Conservation (phyloP, 441 rosid genomes). For the Croton laevigatus region DNA sequence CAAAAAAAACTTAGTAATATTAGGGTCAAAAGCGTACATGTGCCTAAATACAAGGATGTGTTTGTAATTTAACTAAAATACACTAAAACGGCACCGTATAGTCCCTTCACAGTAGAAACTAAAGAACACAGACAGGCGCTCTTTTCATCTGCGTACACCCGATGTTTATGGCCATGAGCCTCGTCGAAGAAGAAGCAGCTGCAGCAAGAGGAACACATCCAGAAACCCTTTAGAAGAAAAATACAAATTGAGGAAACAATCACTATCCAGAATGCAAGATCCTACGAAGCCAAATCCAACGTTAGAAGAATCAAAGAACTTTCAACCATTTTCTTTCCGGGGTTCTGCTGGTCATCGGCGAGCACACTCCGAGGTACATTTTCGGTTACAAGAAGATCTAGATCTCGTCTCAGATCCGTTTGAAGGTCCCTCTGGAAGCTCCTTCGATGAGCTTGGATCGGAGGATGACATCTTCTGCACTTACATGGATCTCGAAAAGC, state of each 20-base stretch:
- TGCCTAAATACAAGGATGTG: neutral
- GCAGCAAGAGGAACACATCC: neutral
- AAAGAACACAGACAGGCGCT: too few relatives aligned
- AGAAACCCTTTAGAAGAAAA: neutral
- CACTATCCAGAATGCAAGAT: conserved; percentile 34
- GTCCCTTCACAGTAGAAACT: neutral
- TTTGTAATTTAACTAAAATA: neutral
- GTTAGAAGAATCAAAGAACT: conserved; percentile 24
- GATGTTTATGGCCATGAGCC: conserved; percentile 13
- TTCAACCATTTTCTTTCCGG: conserved; percentile 28
- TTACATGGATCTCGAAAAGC: conserved; percentile 79
- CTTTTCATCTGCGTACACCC: neutral
- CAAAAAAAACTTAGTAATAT: too few relatives aligned
- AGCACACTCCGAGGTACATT: conserved; percentile 78
- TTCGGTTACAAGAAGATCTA: conserved; percentile 70
- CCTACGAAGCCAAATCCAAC: conserved; percentile 27
- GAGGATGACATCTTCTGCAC: conserved; percentile 83
- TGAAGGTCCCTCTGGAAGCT: conserved; percentile 29
- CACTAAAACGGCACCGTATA: neutral
- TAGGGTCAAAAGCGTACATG: neutral
- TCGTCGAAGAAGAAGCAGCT: conserved; percentile 10
- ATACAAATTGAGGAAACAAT: neutral
- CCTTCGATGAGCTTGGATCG: conserved; percentile 67
- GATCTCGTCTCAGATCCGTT: conserved; percentile 67
- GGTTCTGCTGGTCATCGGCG: conserved; percentile 60